Evolutionary conservation across 2,329 filamentous ascomycete species (phyloP), one percentile per base, ranked within the genome.

Genomic region (Neoascochyta sp.): DNA sequence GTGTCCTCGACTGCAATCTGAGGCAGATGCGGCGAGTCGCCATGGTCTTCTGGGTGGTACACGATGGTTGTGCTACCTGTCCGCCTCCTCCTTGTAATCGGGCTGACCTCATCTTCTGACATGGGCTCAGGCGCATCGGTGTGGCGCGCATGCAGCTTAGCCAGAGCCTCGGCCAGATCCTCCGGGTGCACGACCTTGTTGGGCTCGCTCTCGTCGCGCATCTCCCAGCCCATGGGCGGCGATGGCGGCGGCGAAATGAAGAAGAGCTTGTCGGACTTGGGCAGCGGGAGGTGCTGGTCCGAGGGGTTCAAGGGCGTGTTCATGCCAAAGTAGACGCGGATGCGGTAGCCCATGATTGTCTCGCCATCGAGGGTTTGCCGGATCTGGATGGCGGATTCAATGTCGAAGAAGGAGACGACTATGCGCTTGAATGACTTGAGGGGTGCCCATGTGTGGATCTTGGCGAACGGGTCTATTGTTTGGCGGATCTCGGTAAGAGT

Each of bases 391-490:
- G 86, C 84, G 31, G 81, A 76, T 30, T 80, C 75, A 51, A 75
- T 71, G 39, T 79, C 77, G 63, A 75, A 81, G 70, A 92, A 90
- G 47, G 83, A 86, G 39, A 85, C 78, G 48, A 90, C 73, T 53
- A 92, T 87, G 60, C 86, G 81, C 43, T 81, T 78, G 72, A 92
- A 87, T 5, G 83, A 88, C 61, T 86, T 86, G 41, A 92, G 75
- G 0, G 86, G 86, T 8, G 83, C 78, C 74, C 85, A 92, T 36
- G 81, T 79, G 65, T 86, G 81, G 43, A 90, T 78, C 28, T 78
- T 73, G 3, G 83, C 82, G n/a, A 80, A 78, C 27, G 75, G 63
- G 52, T 76, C 69, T 60, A 92, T 80, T 36, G 86, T 77, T 32
- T 80, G 73, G 57, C 80, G 81, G 52, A 90, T 84, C 39, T 75